Evolutionary conservation across 805 yeast species (phyloP).

Genomic region (Candida sithepensis): DNA sequence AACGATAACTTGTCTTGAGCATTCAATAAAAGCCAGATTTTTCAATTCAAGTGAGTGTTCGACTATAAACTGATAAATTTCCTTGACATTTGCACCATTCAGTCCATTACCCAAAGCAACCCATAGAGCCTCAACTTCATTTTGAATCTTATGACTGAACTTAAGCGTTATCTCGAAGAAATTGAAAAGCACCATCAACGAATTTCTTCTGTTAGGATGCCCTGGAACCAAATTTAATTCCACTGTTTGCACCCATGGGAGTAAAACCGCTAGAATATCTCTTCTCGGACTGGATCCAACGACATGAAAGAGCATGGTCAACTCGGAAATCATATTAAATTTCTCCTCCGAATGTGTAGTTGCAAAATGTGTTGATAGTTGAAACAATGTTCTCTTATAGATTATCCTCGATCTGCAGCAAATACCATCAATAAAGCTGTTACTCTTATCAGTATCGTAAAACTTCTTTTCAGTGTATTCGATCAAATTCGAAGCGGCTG

Average conservation of each 20-base stretch:
- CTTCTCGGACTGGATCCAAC: constrained; percentile 59
- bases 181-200: constrained; percentile 72
- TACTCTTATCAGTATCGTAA: constrained; percentile 51
- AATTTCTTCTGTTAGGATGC: constrained; percentile 35
- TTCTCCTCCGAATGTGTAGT: constrained; percentile 54
- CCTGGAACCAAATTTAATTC: constrained; percentile 43
- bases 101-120: constrained; percentile 81
- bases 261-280: constrained; percentile 72
- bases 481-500: constrained; percentile 68
- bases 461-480: constrained; percentile 59
- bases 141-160: constrained; percentile 68
- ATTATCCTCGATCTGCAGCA: constrained; percentile 76
- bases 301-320: constrained; percentile 64
- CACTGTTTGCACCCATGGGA: constrained; percentile 92
- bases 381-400: constrained; percentile 81
- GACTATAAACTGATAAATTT: constrained; percentile 67
- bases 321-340: constrained; percentile 61
- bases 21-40: constrained; percentile 71
- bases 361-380: constrained; percentile 73
- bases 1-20: constrained; percentile 76
- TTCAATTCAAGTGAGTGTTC: constrained; percentile 65
- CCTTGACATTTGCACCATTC: constrained; percentile 64
- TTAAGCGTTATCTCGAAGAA: constrained; percentile 81
- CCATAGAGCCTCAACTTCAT: constrained; percentile 94
- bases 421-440: constrained; percentile 63